These are phyloP conservation scores for Pseudevernia furfuracea DNA, from an alignment of 495 filamentous ascomycete species.

Conservation along the genomic window DNA sequence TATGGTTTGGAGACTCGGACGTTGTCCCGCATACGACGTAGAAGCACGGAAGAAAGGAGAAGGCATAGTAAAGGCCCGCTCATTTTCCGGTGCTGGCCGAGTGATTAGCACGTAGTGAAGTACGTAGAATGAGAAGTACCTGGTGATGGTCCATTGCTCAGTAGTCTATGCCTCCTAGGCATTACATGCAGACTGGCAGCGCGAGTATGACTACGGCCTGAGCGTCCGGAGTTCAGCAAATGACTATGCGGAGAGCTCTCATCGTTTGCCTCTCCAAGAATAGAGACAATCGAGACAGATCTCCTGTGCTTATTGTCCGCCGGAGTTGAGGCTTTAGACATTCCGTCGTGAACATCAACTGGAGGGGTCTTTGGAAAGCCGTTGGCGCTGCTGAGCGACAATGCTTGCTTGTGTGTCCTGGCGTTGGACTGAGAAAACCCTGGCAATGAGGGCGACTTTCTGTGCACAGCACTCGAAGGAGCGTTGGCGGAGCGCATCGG, in stretches of 20 bases:
- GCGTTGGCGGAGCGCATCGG: slow-evolving; percentile 8
- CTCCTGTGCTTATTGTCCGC: slow-evolving; percentile 52
- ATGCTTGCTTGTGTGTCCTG: slow-evolving; percentile 41
- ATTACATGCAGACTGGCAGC: slow-evolving; percentile 78
- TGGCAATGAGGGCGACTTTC: slow-evolving; percentile 4
- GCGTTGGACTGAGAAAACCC: slow-evolving; percentile 29
- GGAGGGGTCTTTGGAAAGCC: slow-evolving; percentile 4
- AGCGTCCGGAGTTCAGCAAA: slow-evolving; percentile 36
- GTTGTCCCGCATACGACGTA: slow-evolving; percentile 13
- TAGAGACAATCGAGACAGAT: slow-evolving; percentile 91
- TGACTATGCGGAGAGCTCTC: slow-evolving; percentile 34
- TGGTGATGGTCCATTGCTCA: slow-evolving; percentile 18
- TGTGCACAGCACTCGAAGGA: slow-evolving; percentile 2
- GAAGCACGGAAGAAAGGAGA: slow-evolving; percentile 18
- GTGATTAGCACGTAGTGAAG: not conserved
- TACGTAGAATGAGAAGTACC: slow-evolving; percentile 2
- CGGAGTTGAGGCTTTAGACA: not conserved
- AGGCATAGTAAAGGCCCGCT: slow-evolving; percentile 21
- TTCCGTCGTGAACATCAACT: not conserved
- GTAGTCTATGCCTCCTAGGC: slow-evolving; percentile 47
- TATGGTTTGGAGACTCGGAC: slow-evolving; percentile 4
- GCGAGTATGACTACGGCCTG: slow-evolving; percentile 59
- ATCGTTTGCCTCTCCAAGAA: slow-evolving; percentile 55
- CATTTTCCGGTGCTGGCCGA: slow-evolving; percentile 15
- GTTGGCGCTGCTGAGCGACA: slow-evolving; percentile 24